Evolutionary conservation across 2,329 filamentous ascomycete genomes (phyloP).

Genomic region (Talaromyces marneffei): DNA sequence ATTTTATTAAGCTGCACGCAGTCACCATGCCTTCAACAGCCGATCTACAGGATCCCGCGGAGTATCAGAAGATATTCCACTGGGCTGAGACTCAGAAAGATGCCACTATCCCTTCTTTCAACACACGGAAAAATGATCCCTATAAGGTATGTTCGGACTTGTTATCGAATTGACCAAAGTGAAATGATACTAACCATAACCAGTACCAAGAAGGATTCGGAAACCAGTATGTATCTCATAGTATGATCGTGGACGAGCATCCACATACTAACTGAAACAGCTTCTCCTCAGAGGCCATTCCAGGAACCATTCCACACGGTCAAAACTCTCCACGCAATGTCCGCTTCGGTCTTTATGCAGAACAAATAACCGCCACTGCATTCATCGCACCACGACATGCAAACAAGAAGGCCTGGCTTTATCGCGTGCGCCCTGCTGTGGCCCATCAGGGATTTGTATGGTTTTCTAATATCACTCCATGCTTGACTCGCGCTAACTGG

Average conservation of each 20-base stretch:
- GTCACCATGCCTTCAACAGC: conserved; percentile 24
- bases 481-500: conserved; percentile 4
- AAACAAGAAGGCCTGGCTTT: conserved; percentile 56
- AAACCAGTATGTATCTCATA: conserved; percentile 37
- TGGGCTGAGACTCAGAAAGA: conserved; percentile 59
- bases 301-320: conserved; percentile 34
- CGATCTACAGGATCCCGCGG: conserved; percentile 26
- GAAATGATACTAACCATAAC: conserved; percentile 12
- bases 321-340: conserved; percentile 35
- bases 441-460: conserved; percentile 49
- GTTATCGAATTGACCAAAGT: no score
- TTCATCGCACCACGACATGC: conserved; percentile 53
- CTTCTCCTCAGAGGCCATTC: conserved; percentile 34
- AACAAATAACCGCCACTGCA: conserved; percentile 53
- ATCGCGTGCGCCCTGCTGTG: conserved; percentile 52
- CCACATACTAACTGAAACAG: conserved; percentile 26
- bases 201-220: conserved; percentile 54
- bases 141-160: conserved; percentile 47
- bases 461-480: background rate
- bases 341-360: conserved; percentile 32
- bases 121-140: conserved; percentile 49
- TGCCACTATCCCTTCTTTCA: conserved; percentile 51
- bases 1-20: background rate
- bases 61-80: conserved; percentile 50
- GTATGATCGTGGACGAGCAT: conserved; percentile 2